Base-by-base conservation (phyloP, 495 filamentous ascomycete species). In the Neurospora hispaniola region DNA sequence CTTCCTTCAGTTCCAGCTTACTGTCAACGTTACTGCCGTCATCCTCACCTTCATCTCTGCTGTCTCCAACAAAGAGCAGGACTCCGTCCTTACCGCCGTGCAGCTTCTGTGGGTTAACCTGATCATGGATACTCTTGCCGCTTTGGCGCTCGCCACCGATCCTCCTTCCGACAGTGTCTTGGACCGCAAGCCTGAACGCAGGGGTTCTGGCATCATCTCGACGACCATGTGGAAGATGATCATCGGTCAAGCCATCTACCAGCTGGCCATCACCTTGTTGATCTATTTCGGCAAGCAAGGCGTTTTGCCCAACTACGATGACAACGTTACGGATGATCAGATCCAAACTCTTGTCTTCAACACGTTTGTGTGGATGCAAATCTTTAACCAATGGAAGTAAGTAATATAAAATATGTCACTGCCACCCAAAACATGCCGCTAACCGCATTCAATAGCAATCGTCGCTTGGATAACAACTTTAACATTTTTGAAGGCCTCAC, bases 211-310 rank as follows among this genome's bases (percentile, higher is more conserved):
- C 6, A 88, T 97, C 27, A 91, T 97, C 78, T 93, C 92, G 5
- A 81, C 90, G 35, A 94, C 90, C 41, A 97, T 97, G 93, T 97
- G 93, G 93, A 97, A 97, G 82, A 97, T 97, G 93, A 96, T 97
- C 72, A 85, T 94, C 42, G 93, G 93, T 31, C 92, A 97, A 77
- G 90, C 93, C 5, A 83, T 95, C 42, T 96, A 93, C 78, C 93
- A 97, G 78, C 87, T 97, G 4, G 85, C 84, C 31, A 86, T 94
- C 62, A 96, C 92, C 0, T 91, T 96, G 75, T 82, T 93, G 73
- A 85, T 96, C 39, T 92, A 93, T 82, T 97, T 93, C 75, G 92
- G 86, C 14, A 89, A 89, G 4, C 75, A 81, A 31, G 73, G 82
- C 0, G 88, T 96, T 38, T 86, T 94, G 35, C 87, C 89, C 16